Evolutionary conservation across 2,329 filamentous ascomycete genomes (phyloP).

Genomic region (Diaporthe aspalathi): DNA sequence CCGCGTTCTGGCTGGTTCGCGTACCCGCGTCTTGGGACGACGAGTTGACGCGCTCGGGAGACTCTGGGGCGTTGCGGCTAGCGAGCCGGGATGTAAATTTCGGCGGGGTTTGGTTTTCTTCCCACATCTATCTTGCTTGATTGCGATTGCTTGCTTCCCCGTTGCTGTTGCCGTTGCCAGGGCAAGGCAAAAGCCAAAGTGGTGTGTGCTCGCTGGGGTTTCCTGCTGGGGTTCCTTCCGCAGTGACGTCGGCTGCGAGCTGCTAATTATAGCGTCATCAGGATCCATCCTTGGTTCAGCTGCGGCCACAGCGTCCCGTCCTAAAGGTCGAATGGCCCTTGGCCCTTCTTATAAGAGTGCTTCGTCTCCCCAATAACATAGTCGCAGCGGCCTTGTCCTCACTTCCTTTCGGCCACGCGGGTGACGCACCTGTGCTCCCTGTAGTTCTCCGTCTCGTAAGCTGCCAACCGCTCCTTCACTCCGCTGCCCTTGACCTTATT

Average conservation of each 20-base stretch:
- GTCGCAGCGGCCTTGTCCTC: background rate
- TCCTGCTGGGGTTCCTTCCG: too few species aligned
- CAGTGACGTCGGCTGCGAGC: conserved; percentile 14
- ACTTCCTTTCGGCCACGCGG: background rate
- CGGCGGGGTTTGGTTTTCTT: background rate
- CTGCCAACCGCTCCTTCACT: background rate
- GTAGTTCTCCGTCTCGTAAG: background rate
- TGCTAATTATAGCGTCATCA: conserved; percentile 21
- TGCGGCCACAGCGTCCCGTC: background rate
- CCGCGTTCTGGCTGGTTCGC: background rate
- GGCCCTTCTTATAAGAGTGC: background rate
- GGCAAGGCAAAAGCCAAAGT: too few species aligned
- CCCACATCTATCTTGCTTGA: too few species aligned
- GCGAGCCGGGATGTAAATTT: conserved; percentile 1
- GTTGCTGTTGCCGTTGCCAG: conserved; percentile 26
- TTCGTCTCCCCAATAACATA: background rate
- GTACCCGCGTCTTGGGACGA: conserved; percentile 20
- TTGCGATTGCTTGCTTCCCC: background rate
- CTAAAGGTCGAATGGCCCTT: background rate
- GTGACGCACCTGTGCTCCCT: background rate
- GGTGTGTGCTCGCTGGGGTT: background rate
- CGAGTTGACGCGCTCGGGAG: conserved; percentile 18
- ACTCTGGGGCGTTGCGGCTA: background rate
- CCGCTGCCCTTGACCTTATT: background rate
- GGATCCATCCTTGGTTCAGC: background rate